Base-by-base conservation (phyloP, 1,284 basidiomycete species). In the Leccinum solheimii region DNA sequence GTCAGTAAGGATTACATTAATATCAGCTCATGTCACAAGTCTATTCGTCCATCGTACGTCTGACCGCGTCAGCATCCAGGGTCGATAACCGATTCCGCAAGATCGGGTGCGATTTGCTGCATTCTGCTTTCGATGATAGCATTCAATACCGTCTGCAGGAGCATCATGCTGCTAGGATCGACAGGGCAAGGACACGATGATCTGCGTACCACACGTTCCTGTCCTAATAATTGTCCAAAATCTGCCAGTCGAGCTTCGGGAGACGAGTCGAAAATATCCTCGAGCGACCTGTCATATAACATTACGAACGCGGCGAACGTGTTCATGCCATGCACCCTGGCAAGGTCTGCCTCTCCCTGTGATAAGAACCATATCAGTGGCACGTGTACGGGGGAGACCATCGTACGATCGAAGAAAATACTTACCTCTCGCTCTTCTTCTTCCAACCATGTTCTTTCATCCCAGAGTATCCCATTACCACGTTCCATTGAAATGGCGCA, bases 241-340 rank as follows among this genome's bases (percentile, higher is more conserved):
- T 73, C 70, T 14, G 76, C 68, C 14, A 81, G 56, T 61, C 90
- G 78, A 48, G 77, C 78, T 48, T 86, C 79, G 2, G 83, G 71
- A 9, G 72, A 64, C 70, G 82, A 72, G 32, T 83, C 78, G 30
- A 91, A 67, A 66, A 91, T 84, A 2, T 83, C 78, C 34, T 85
- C 79, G 2, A 87, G 66, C 3, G 77, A 75, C n/a, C 79, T 77
- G 63, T 86, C 82, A 55, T 80, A 84, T 0, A 91, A 75, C 61
- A 91, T 80, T 4, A 86, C 73, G 26, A 82, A 80, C 8, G 90
- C 84, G 1, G 84, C 83, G 69, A 90, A 90, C 3, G 76, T 73
- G 64, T 91, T 91, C 83, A 91, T 86, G 16, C 86, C 85, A 14
- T 79, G 74, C 5, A 83, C 75, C 6, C 70, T 69, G 0, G 82